Conservation (phyloP, 306 rosid species). For the Cercis canadensis region DNA sequence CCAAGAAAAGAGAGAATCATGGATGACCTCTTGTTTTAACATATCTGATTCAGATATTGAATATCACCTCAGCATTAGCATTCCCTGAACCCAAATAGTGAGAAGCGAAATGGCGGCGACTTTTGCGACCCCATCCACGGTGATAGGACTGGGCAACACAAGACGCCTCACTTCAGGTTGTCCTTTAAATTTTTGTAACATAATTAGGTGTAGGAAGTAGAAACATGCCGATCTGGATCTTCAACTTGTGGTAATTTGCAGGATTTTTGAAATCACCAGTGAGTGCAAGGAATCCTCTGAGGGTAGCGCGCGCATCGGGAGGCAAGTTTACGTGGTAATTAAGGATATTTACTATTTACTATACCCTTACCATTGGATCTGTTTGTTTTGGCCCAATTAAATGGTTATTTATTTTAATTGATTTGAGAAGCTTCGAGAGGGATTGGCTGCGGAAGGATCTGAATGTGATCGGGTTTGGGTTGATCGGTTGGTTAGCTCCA, state of each 20-base stretch:
- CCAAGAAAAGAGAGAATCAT: neutral
- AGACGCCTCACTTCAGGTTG: constrained; percentile 63
- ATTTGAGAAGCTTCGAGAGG: constrained; percentile 65
- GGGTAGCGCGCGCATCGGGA: constrained; percentile 54
- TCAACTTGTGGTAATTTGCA: constrained; percentile 21
- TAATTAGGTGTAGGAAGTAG: neutral
- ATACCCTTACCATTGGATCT: neutral
- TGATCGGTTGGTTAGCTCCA: constrained; percentile 92
- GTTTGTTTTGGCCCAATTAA: constrained; percentile 2
- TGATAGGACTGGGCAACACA: constrained; percentile 59
- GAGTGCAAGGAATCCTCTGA: constrained; percentile 64
- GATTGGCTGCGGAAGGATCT: constrained; percentile 82
- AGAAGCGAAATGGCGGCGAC: constrained; percentile 60
- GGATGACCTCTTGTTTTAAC: neutral
- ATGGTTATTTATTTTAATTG: neutral
- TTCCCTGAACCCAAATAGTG: constrained; percentile 28
- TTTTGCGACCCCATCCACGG: constrained; percentile 61
- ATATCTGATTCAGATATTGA: neutral
- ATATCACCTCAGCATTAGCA: no score
- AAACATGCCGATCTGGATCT: neutral
- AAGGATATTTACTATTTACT: neutral
- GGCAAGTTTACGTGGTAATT: constrained; percentile 74
- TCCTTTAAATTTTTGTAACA: neutral
- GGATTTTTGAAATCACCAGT: constrained; percentile 66
- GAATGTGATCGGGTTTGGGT: constrained; percentile 91